Evolutionary conservation across 1,139 yeast species (phyloP), one percentile per base, ranked within the genome.

Genomic region (Magnusiomyces sp.): DNA sequence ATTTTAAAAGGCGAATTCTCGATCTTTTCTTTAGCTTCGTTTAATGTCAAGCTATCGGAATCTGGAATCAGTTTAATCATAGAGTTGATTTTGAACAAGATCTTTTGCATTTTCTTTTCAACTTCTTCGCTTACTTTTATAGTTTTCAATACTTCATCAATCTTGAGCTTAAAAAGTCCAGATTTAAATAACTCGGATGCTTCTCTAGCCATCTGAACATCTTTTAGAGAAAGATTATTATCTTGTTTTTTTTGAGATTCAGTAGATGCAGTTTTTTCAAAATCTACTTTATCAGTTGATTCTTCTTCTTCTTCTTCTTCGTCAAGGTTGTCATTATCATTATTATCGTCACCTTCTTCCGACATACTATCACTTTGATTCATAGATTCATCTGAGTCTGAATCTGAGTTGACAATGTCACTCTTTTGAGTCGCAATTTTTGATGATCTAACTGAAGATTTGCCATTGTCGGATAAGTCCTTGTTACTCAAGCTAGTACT

Each of bases 141-240:
- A 65, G 89, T 97, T 57, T 79, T 78, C 61, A 92, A 71, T 41
- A 92, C 72, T 63, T 90, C 97, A 66, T 90, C 98, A 50, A 90
- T 89, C 69, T 92, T 95, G 52, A 92, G 71, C 66, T 92, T 92
- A 78, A 92, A 90, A 52, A 92, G 88, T 66, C 90, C 90, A 13
- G 96, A 88, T 62, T 89, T 88, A 77, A 90, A 92, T 47, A 90
- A 71, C 63, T 89, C 97, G 0, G 95, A 94, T 0, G 97, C 86
- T 64, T 90, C 97, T 59, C 95, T 75, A 0, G 97, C 96, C 2
- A 85, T 75, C 62, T 90, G 96, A 45, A 90, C 80, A 53, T 92
- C 96, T 59, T 87, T 92, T 1, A 95, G 87, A 0, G 88, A 74
- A 36, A 81, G 66, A 40, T 46, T 49, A 42, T 41, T 16, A 52